Conservation (phyloP, 345 rosid species). For the Populus pruinosa region DNA sequence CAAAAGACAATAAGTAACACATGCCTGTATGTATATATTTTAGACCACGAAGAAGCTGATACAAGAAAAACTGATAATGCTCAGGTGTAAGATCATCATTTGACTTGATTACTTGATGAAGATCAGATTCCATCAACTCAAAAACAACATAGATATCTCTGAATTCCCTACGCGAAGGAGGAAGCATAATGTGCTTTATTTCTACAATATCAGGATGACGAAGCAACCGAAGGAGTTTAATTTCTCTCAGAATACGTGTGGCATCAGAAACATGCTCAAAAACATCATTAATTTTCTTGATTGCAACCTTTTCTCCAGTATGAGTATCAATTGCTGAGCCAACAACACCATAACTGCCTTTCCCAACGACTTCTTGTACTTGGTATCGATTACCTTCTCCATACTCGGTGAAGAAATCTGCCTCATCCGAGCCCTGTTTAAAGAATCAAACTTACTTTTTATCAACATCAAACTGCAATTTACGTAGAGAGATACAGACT, state of each 20-base stretch:
- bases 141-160: constrained; percentile 90
- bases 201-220: constrained; percentile 93
- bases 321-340: constrained; percentile 84
- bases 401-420: constrained; percentile 94
- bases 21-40: constrained; percentile 89
- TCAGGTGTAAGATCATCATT: constrained; percentile 97
- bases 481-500: not conserved
- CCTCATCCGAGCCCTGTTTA: constrained; percentile 51
- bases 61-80: constrained; percentile 92
- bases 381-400: constrained; percentile 90
- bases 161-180: constrained; percentile 95
- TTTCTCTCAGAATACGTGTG: constrained; percentile 90
- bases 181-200: constrained; percentile 94
- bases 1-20: constrained; percentile 18
- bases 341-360: constrained; percentile 98
- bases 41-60: constrained; percentile 96
- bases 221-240: constrained; percentile 87
- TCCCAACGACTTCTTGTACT: constrained; percentile 90
- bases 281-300: constrained; percentile 93
- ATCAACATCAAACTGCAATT: not conserved
- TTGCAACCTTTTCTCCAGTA: constrained; percentile 86
- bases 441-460: constrained; percentile 5
- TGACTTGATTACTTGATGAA: constrained; percentile 93
- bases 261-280: constrained; percentile 99
- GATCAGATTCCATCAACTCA: constrained; percentile 98